phyloP scores from a whole-genome alignment of 78 protist species.

The Monocercomonoides exilis region DNA sequence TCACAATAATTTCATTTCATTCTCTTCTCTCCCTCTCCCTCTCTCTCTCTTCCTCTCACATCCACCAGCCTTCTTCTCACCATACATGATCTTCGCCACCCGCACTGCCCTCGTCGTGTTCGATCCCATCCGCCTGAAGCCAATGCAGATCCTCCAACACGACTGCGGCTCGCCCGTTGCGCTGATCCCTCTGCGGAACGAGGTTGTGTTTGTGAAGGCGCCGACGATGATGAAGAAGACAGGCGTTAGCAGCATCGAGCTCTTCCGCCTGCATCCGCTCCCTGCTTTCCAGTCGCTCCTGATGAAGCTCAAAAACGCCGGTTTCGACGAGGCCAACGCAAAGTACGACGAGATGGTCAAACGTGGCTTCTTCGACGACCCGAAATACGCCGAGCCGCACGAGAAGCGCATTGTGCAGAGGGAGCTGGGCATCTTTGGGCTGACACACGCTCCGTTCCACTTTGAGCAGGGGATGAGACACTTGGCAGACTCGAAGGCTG shows the following conservation, averaged over 20 bases:
- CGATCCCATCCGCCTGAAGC: too few species aligned
- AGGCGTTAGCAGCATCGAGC: neutral
- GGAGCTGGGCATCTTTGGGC: neutral
- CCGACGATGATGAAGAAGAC: neutral
- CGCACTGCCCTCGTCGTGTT: too few species aligned
- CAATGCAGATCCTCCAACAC: too few species aligned
- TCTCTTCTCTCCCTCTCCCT: too few species aligned
- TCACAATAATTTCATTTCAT: too few species aligned
- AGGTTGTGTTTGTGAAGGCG: neutral
- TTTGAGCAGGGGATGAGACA: neutral
- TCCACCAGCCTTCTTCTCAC: too few species aligned
- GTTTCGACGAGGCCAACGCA: neutral
- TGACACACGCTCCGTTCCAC: neutral
- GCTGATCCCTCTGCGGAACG: too few species aligned
- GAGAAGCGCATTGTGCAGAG: neutral
- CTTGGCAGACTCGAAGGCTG: neutral
- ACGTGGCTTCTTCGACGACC: neutral
- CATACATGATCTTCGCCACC: too few species aligned
- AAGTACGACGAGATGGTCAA: neutral
- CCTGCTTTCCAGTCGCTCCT: neutral
- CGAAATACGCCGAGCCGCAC: neutral
- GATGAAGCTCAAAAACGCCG: neutral
- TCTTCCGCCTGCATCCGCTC: neutral
- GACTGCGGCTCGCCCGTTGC: too few species aligned
- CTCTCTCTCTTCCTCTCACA: too few species aligned